These are phyloP conservation scores for Colletotrichum kahawae DNA, from an alignment of 2,329 filamentous ascomycete genomes.

Conservation along the genomic window DNA sequence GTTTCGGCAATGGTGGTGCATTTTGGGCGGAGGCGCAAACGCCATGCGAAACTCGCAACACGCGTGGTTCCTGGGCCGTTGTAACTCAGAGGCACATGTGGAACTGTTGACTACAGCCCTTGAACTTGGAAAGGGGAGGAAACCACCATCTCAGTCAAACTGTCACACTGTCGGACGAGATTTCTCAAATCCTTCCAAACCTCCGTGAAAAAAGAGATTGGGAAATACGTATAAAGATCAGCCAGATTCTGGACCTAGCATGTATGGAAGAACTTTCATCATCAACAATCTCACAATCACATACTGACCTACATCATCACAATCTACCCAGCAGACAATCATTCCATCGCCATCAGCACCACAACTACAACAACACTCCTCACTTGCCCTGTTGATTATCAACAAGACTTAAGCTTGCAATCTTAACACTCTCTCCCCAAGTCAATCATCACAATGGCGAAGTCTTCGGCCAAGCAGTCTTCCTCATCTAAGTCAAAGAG, in stretches of 20 bases:
- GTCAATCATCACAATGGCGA: neutral
- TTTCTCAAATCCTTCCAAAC: neutral
- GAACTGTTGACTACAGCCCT: neutral
- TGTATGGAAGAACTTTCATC: no score
- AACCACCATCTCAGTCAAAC: neutral
- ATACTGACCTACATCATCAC: neutral
- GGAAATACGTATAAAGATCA: neutral
- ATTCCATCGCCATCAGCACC: neutral
- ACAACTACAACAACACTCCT: accelerated
- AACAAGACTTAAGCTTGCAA: neutral
- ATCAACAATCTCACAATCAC: neutral
- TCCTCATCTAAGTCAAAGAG: conserved; percentile 1
- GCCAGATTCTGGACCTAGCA: neutral
- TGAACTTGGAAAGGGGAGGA: neutral
- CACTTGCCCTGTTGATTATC: neutral
- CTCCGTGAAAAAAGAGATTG: neutral
- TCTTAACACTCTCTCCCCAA: neutral
- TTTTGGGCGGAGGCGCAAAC: neutral
- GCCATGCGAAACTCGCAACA: neutral
- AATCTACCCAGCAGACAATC: neutral
- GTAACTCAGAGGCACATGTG: neutral
- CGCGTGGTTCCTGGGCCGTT: neutral
- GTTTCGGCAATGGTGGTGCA: neutral
- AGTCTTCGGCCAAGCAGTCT: conserved; percentile 1
- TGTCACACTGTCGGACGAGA: neutral